These are phyloP conservation scores for Candida piceae DNA, from an alignment of 805 yeast genomes.

Conservation along the genomic window DNA sequence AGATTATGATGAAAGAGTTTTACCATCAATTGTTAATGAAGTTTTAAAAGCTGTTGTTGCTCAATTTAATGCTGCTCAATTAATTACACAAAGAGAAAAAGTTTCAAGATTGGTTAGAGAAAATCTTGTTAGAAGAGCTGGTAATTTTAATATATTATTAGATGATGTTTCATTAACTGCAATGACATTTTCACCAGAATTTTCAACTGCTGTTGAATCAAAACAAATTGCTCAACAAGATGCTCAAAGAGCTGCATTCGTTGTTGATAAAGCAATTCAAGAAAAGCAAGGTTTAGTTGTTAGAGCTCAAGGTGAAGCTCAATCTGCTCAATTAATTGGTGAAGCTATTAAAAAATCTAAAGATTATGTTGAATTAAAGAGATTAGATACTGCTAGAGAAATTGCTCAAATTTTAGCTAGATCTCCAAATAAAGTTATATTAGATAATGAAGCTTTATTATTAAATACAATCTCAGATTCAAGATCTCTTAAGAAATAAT, in stretches of 20 bases:
- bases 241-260: constrained; percentile 96
- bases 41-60: constrained; percentile 96
- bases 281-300: constrained; percentile 97
- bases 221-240: constrained; percentile 99
- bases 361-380: constrained; percentile 94
- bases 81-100: constrained; percentile 97
- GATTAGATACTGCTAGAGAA: constrained; percentile 95
- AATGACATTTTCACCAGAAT: constrained; percentile 98
- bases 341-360: constrained; percentile 95
- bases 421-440: constrained; percentile 87
- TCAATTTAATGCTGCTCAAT: constrained; percentile 96
- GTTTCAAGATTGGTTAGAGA: constrained; percentile 91
- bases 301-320: constrained; percentile 97
- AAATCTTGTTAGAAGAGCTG: constrained; percentile 84
- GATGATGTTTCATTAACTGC: constrained; percentile 96
- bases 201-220: constrained; percentile 95
- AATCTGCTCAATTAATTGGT: constrained; percentile 96
- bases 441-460: constrained; percentile 88
- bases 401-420: constrained; percentile 79
- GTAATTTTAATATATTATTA: constrained; percentile 76
- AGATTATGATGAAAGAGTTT: constrained; percentile 94
- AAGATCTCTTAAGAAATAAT: constrained; percentile 38
- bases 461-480: constrained; percentile 83
- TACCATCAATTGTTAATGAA: constrained; percentile 97
- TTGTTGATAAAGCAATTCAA: constrained; percentile 95